Evolutionary conservation across 352 stramenopile species (phyloP), one percentile per base, ranked within the genome.

Genomic region (Pythium sp.): DNA sequence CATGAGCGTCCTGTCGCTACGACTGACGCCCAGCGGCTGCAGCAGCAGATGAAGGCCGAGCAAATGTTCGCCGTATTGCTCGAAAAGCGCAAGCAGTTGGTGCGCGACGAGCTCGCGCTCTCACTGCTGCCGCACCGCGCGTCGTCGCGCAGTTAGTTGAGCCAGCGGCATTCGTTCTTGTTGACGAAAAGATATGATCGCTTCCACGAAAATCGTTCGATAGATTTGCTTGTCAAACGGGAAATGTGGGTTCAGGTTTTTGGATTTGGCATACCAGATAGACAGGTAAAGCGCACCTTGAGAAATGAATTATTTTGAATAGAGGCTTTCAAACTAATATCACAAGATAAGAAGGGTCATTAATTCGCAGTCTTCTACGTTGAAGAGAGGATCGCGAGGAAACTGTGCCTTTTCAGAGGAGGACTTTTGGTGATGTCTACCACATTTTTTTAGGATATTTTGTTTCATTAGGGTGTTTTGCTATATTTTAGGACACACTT

Each of bases 21-120:
- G 9, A 24, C 43, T 6, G 47, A 62, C 20, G 49, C 28, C 15
- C 30, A 24, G 1, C 34, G 58, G 14, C 22, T 72, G 32, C 72
- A 65, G 56, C 59, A 70, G 24, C 68, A 67, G n/a, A 28, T 51
- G 32, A 59, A 59, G 26, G 54, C 55, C 11, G 69, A 74, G 61
- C 72, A 73, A 18, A 15, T 70, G 30, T 58, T 77, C 32, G 69
- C 32, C 2, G 57, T 71, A 49, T 32, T 75, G 56, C 65, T 72
- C 9, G 55, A 75, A 30, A 75, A 75, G 65, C 72, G 72, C 51
- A 64, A 62, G 53, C 69, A 75, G 54, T 51, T 77, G 12, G 49
- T 70, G 26, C 61, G 69, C 38, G 72, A 77, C 32, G 69, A 75
- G 41, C 65, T 77, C 18, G 64, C 46, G 32, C 24, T 72, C 4